Evolutionary conservation across 768 basidiomycete genomes (phyloP).

Genomic region (Daedalea quercina): DNA sequence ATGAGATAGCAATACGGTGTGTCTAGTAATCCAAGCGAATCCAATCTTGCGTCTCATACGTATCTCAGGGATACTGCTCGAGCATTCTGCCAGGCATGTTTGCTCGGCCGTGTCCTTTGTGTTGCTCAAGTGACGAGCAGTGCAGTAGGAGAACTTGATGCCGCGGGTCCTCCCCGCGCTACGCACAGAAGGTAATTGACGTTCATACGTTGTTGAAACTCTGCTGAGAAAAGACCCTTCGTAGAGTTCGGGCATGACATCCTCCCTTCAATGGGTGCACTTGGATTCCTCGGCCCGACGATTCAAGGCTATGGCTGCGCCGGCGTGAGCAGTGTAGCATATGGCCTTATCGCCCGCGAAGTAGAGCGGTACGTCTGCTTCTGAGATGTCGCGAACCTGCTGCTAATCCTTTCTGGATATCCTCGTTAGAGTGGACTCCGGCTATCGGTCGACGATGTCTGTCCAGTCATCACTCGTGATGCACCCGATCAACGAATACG

Average conservation of each 20-base stretch:
- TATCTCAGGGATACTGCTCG: constrained; percentile 64
- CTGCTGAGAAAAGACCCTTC: background rate
- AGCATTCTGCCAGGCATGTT: constrained; percentile 69
- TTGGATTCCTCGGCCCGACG: constrained; percentile 88
- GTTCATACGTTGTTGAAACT: background rate
- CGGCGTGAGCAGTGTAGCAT: constrained; percentile 85
- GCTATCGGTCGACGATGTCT: constrained; percentile 90
- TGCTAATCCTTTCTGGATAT: background rate
- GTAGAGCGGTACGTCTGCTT: constrained; percentile 72
- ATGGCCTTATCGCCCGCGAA: constrained; percentile 90
- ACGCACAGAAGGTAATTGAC: constrained; percentile 69
- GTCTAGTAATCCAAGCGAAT: constrained; percentile 12
- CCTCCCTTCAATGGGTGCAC: constrained; percentile 85
- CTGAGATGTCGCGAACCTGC: background rate
- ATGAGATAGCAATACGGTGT: constrained; percentile 85
- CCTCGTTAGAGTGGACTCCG: constrained; percentile 77
- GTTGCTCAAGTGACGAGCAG: background rate
- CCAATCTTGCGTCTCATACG: background rate
- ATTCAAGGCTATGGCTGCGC: constrained; percentile 94
- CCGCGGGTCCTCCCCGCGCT: constrained; percentile 89
- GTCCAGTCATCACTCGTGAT: constrained; percentile 96
- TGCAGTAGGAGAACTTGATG: constrained; percentile 63
- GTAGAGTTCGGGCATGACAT: constrained; percentile 72
- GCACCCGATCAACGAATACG: constrained; percentile 90
- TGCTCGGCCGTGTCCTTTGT: background rate